Evolutionary conservation across 305 asterid genomes (phyloP).

Genomic region (Withania somnifera): DNA sequence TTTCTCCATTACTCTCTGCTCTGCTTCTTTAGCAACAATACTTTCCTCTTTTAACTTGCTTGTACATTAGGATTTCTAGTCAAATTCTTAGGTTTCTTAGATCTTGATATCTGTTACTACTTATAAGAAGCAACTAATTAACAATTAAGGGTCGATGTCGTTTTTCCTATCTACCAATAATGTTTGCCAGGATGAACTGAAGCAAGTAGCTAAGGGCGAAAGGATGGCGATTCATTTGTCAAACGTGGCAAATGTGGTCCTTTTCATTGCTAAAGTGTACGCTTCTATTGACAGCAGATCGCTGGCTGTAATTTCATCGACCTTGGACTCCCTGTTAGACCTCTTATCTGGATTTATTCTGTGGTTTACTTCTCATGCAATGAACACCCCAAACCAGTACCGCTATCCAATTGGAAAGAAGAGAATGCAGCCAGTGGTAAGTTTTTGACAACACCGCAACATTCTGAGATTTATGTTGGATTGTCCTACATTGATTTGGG

Average conservation of each 20-base stretch:
- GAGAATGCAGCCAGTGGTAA: constrained; percentile 94
- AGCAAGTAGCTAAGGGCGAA: constrained; percentile 66
- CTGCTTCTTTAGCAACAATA: background rate
- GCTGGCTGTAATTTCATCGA: constrained; percentile 84
- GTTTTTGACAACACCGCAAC: background rate
- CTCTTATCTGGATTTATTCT: constrained; percentile 76
- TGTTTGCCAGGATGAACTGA: constrained; percentile 48
- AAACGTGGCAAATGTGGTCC: constrained; percentile 56
- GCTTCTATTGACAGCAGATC: constrained; percentile 85
- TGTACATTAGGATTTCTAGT: background rate
- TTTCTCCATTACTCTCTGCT: background rate
- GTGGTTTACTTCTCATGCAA: constrained; percentile 83
- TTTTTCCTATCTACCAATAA: background rate
- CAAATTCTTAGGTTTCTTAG: background rate
- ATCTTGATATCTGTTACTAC: background rate
- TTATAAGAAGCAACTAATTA: background rate
- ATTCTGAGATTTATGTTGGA: background rate
- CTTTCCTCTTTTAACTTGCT: background rate
- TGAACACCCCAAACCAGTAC: constrained; percentile 67
- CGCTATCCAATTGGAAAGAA: constrained; percentile 81
- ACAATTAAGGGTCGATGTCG: background rate
- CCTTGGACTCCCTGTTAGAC: constrained; percentile 79
- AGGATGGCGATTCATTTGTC: constrained; percentile 61
- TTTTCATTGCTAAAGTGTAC: constrained; percentile 61
- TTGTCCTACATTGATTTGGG: background rate